phyloP scores from a whole-genome alignment of 164 flowering plant genomes.

The Tetracentron sinense region DNA sequence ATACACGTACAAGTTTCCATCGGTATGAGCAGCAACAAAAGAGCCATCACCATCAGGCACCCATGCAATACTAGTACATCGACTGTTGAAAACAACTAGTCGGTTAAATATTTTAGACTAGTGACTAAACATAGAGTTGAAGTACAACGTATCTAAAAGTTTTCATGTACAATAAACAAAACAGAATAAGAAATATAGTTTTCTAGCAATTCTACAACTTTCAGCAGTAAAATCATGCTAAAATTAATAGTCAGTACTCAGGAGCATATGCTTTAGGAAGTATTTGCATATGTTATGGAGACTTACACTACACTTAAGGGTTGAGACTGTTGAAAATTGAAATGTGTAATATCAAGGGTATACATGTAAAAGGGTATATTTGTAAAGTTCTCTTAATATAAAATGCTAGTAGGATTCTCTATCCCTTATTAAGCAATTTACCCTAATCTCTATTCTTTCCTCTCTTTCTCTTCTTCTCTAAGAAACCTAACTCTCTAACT shows the following conservation, averaged over 20 bases:
- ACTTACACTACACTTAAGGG: not conserved
- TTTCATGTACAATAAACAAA: not conserved
- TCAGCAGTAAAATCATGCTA: not conserved
- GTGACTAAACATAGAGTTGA: not conserved
- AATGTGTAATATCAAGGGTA: too few relatives aligned
- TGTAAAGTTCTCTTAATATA: conserved; percentile 1
- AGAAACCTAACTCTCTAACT: too few relatives aligned
- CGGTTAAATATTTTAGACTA: conserved; percentile 2
- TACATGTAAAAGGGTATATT: too few relatives aligned
- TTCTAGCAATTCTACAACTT: not conserved
- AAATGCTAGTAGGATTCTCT: too few relatives aligned
- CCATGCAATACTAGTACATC: conserved; percentile 91
- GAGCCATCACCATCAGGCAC: conserved; percentile 88
- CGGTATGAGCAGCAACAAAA: conserved; percentile 92
- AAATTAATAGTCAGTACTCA: not conserved
- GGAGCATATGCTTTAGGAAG: not conserved
- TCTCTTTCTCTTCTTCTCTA: too few relatives aligned
- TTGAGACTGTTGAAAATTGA: not conserved
- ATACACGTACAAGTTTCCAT: conserved; percentile 92
- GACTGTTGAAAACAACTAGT: conserved; percentile 47
- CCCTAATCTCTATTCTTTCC: too few relatives aligned
- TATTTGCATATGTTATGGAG: not conserved
- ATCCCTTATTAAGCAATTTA: too few relatives aligned
- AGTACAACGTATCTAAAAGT: not conserved
- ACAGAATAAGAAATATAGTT: not conserved